A percentile compares a stretch with the other conserved stretches of the same genome.
Conservation (phyloP, 83 land plant species). For the Larix sibirica region DNA sequence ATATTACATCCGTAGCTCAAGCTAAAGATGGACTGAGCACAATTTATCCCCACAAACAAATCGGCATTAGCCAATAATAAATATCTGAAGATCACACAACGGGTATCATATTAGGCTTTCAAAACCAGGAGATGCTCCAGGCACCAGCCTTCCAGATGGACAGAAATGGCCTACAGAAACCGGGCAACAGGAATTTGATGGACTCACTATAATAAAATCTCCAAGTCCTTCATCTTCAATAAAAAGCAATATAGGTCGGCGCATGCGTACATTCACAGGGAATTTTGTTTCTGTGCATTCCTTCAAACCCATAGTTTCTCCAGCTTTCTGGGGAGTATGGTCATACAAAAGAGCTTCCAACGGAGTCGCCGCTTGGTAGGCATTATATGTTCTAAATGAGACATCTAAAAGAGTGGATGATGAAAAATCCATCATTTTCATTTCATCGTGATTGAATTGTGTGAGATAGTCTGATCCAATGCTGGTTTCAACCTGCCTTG, state of each 20-base stretch:
- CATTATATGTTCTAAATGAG: not conserved
- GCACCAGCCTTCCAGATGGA: not conserved
- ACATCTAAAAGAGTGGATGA: not conserved
- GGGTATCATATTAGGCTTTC: conserved; percentile 1
- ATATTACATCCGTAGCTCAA: not conserved
- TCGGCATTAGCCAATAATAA: not conserved
- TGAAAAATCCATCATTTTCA: not conserved
- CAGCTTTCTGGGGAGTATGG: not conserved
- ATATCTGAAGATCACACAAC: not conserved
- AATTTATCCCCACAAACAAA: conserved; percentile 8
- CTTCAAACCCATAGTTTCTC: not conserved
- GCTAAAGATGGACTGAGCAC: conserved; percentile 1
- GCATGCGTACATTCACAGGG: conserved; percentile 1
- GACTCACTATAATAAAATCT: not conserved
- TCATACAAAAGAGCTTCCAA: not conserved
- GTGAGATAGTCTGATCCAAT: not conserved
- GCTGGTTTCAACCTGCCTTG: not conserved
- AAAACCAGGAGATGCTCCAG: not conserved
- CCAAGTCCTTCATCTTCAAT: conserved; percentile 18
- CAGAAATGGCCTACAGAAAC: conserved; percentile 1
- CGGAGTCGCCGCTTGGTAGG: not conserved
- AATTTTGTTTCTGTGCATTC: not conserved
- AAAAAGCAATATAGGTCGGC: conserved; percentile 1
- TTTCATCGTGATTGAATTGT: not conserved
- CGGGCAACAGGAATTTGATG: not conserved